Base-by-base conservation (phyloP, 2,329 filamentous ascomycete species). In the Fusarium nygamai region DNA sequence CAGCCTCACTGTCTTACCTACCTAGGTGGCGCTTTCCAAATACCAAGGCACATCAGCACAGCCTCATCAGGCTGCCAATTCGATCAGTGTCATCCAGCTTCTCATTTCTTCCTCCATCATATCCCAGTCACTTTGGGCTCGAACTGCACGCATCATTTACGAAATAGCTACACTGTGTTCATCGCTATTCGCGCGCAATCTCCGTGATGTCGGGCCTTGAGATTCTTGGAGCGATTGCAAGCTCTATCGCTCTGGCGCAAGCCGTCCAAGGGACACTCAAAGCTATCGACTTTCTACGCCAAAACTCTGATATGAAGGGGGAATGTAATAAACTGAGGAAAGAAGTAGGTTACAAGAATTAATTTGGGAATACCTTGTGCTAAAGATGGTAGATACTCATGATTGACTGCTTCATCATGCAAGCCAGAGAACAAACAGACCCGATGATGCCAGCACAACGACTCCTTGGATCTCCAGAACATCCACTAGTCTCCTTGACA, bases 161-260 rank as follows among this genome's bases (percentile, higher is more conserved):
- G n/a, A 34, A 61, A 2, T 8, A 53, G 41, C n/a, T 11, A 24
- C 41, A 4, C 10, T 9, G 9, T 14, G 9, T 17, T 17, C 41
- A 44, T 44, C 1, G 41, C n/a, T 24, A 4, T 7, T n/a, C 24
- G 8, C 6, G 4, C 14, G 13, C 22, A 29, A 41, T 20, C 12
- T 6, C 10, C 16, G 3, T 1, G 4, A 73, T 75, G 72, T 74
- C 69, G 0, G 68, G 64, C 0, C n/a, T 73, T 1, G 72, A 75
- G 44, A 64, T 75, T 12, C 51, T 73, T 1, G 72, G 72, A 2
- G 72, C 65, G 6, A 16, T 75, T 8, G 69, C 65, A 1, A 71
- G 69, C 31, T 73, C 72, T 4, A 27, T 75, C 12, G 69, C 72
- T 13, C 31, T 75, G 17, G 65, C 12, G 0, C 56, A 75, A 31